Conservation (phyloP, 352 stramenopile genomes). For the Globisporangium uncinulatum region DNA sequence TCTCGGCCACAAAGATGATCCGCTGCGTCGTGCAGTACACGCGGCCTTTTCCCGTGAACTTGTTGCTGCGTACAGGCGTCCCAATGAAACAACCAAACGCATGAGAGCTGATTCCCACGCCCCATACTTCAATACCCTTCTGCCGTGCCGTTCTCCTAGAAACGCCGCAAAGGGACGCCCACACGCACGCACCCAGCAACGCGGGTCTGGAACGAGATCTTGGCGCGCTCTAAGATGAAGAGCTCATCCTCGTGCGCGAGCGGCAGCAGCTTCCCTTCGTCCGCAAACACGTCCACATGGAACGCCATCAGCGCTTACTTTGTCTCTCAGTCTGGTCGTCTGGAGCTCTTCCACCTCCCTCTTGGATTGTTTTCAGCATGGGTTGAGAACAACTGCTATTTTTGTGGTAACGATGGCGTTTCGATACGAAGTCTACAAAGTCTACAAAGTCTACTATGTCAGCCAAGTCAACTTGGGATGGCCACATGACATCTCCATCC, state of each 20-base stretch:
- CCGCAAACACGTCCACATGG: constrained; percentile 59
- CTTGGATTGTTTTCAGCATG: no score
- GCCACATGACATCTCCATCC: no score
- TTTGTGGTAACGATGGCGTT: no score
- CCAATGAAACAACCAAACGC: no score
- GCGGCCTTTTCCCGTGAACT: constrained; percentile 72
- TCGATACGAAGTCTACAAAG: no score
- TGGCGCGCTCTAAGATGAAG: constrained; percentile 76
- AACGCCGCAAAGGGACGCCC: background rate
- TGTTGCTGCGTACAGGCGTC: constrained; percentile 16
- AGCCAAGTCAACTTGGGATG: no score
- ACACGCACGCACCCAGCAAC: constrained; percentile 35
- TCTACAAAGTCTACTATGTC: no score
- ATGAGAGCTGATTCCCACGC: no score
- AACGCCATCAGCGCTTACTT: constrained; percentile 51
- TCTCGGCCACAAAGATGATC: constrained; percentile 82
- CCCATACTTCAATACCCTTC: no score
- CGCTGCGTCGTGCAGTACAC: constrained; percentile 85
- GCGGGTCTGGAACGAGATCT: constrained; percentile 75
- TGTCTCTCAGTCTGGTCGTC: background rate
- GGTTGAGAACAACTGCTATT: no score
- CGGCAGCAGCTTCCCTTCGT: constrained; percentile 70
- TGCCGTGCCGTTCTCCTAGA: no score
- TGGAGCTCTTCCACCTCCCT: no score
- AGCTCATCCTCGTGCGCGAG: constrained; percentile 75